Conservation (phyloP, 495 filamentous ascomycete species). For the Aspergillus sparsus region DNA sequence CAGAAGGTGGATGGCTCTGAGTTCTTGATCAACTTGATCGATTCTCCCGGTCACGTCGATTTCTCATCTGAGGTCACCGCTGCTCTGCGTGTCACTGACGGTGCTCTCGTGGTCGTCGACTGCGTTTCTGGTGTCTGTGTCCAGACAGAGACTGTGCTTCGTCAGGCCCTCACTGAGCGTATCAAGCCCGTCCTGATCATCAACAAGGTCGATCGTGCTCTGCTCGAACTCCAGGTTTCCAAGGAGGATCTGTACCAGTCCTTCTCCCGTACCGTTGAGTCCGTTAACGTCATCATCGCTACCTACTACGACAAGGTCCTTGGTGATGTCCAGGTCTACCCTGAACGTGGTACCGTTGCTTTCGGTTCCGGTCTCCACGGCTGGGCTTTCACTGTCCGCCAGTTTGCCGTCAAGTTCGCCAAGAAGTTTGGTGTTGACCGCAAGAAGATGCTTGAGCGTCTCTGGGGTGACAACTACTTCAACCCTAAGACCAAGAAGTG, state of each 20-base stretch:
- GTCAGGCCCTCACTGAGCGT: slow-evolving; percentile 98
- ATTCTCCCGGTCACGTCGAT: slow-evolving; percentile 99
- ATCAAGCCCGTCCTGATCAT: slow-evolving; percentile 99
- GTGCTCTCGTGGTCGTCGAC: slow-evolving; percentile 99
- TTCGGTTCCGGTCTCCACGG: slow-evolving; percentile 99
- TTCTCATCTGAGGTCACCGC: slow-evolving; percentile 99
- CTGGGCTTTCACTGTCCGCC: slow-evolving; percentile 99
- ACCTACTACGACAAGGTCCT: slow-evolving; percentile 97
- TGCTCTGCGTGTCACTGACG: slow-evolving; percentile 98
- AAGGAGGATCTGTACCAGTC: slow-evolving; percentile 99
- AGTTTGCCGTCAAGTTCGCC: slow-evolving; percentile 94
- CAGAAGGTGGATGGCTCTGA: slow-evolving; percentile 85
- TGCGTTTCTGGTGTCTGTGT: slow-evolving; percentile 98
- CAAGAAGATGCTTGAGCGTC: slow-evolving; percentile 99
- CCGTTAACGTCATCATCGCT: slow-evolving; percentile 98
- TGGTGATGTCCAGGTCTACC: slow-evolving; percentile 98
- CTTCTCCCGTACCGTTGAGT: slow-evolving; percentile 98
- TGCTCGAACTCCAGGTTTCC: slow-evolving; percentile 94
- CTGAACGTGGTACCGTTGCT: slow-evolving; percentile 92
- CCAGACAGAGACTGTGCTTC: slow-evolving; percentile 99
- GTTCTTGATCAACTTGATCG: slow-evolving; percentile 99
- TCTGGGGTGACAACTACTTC: slow-evolving; percentile 99
- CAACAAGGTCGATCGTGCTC: slow-evolving; percentile 99
- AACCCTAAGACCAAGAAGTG: slow-evolving; percentile 99
- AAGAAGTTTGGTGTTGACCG: slow-evolving; percentile 99